Conservation (phyloP, 2,329 filamentous ascomycete species). For the Microsporum ferrugineum region DNA sequence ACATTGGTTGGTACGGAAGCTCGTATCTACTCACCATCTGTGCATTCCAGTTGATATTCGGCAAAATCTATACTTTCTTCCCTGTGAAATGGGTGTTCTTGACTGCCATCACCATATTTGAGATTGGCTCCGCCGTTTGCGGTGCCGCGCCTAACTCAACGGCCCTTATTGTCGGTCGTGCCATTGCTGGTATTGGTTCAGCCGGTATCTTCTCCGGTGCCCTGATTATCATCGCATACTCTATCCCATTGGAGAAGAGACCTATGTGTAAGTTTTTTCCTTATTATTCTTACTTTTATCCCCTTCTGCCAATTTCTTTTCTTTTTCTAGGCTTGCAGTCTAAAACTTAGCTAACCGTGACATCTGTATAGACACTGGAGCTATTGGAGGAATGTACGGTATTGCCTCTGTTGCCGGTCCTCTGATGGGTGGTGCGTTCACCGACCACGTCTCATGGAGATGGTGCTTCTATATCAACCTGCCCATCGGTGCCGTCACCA, state of each 20-base stretch:
- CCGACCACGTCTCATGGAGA: constrained; percentile 32
- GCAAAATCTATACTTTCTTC: constrained; percentile 36
- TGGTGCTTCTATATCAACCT: constrained; percentile 37
- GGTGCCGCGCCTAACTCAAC: constrained; percentile 29
- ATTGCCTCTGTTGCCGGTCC: constrained; percentile 14
- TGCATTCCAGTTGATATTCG: constrained; percentile 33
- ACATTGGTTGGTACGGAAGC: constrained; percentile 41
- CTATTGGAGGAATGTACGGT: constrained; percentile 14
- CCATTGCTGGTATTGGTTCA: constrained; percentile 31
- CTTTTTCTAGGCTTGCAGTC: constrained; percentile 21
- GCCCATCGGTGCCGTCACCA: constrained; percentile 19
- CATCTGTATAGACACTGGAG: constrained; percentile 9
- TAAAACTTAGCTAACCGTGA: not conserved
- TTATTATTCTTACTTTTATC: constrained; percentile 20
- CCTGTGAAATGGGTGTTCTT: constrained; percentile 35
- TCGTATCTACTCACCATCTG: constrained; percentile 35
- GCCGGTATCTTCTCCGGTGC: constrained; percentile 32
- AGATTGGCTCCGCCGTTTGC: constrained; percentile 32
- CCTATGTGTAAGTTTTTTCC: constrained; percentile 18
- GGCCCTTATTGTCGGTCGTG: constrained; percentile 32
- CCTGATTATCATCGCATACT: constrained; percentile 18
- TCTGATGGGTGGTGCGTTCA: constrained; percentile 33
- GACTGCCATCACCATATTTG: constrained; percentile 30
- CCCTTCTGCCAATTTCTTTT: constrained; percentile 19
- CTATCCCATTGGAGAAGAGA: constrained; percentile 12